phyloP scores from a whole-genome alignment of 768 basidiomycete genomes.

The Gymnopilus junonius region DNA sequence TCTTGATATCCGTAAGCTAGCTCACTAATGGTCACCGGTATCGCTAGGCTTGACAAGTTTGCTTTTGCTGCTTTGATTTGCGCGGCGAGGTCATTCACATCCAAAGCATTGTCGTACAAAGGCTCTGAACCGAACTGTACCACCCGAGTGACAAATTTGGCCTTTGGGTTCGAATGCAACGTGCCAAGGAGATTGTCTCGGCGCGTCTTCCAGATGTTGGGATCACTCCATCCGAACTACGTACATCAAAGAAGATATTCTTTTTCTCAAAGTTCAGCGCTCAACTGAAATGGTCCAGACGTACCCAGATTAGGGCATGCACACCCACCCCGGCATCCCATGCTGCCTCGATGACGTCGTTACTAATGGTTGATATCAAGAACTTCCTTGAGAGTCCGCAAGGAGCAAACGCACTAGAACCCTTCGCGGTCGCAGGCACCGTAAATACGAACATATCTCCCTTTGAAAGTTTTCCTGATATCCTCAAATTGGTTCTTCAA shows the following conservation, averaged over 20 bases:
- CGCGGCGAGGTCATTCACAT: slow-evolving; percentile 48
- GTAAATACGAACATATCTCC: slow-evolving; percentile 69
- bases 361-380: slow-evolving; percentile 26
- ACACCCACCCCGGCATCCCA: slow-evolving; percentile 73
- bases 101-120: slow-evolving; percentile 60
- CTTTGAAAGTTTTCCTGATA: slow-evolving; percentile 60
- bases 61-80: slow-evolving; percentile 56
- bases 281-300: slow-evolving; percentile 11
- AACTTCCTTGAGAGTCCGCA: not conserved
- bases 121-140: slow-evolving; percentile 78
- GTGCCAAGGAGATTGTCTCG: slow-evolving; percentile 54
- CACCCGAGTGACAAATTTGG: slow-evolving; percentile 65
- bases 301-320: slow-evolving; percentile 75
- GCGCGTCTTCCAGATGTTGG: slow-evolving; percentile 54
- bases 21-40: slow-evolving; percentile 73
- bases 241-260: not conserved
- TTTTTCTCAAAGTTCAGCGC: not conserved
- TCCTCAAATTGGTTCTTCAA: slow-evolving; percentile 61
- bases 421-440: slow-evolving; percentile 49
- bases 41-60: slow-evolving; percentile 53
- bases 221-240: slow-evolving; percentile 55
- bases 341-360: slow-evolving; percentile 69
- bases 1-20: slow-evolving; percentile 62
- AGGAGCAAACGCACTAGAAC: slow-evolving; percentile 44
- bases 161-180: slow-evolving; percentile 63